Percentiles rank a stretch among this genome's conserved stretches.
phyloP scores from a whole-genome alignment of 495 filamentous ascomycete genomes.

The Aspergillus heteromorphus region DNA sequence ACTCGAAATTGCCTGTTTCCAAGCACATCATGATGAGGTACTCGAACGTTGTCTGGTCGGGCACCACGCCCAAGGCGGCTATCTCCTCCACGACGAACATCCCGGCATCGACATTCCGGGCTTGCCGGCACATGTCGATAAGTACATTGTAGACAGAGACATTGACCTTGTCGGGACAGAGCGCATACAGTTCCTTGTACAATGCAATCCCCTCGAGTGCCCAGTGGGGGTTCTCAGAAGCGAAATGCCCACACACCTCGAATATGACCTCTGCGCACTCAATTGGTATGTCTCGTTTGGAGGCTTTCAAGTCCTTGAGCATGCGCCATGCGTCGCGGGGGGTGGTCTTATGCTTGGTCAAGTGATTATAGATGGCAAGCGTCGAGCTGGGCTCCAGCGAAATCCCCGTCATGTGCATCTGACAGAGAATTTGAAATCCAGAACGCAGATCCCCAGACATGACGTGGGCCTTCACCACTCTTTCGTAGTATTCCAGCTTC shows the following conservation, averaged over 20 bases:
- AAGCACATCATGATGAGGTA: constrained; percentile 62
- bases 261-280: constrained; percentile 26
- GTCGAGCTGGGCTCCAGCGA: constrained; percentile 49
- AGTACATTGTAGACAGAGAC: constrained; percentile 63
- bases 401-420: constrained; percentile 60
- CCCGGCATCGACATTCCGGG: constrained; percentile 46
- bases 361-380: constrained; percentile 46
- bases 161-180: constrained; percentile 55
- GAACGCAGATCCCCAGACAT: constrained; percentile 45
- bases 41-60: constrained; percentile 61
- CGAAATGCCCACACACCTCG: constrained; percentile 28
- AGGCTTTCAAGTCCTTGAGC: constrained; percentile 46
- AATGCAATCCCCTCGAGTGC: constrained; percentile 53
- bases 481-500: constrained; percentile 66
- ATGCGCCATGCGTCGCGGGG: constrained; percentile 44
- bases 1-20: constrained; percentile 33
- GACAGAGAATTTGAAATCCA: constrained; percentile 57
- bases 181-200: constrained; percentile 64
- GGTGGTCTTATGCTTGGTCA: constrained; percentile 27
- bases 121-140: constrained; percentile 53
- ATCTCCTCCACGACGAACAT: constrained; percentile 74
- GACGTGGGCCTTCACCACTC: constrained; percentile 64
- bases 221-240: constrained; percentile 20
- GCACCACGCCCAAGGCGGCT: constrained; percentile 53
- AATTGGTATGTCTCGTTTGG: constrained; percentile 25